A percentile compares a stretch with the other conserved stretches of the same genome.
Evolutionary conservation across 176 grass and related monocot genomes (phyloP).

Genomic region (Melocanna baccifera): DNA sequence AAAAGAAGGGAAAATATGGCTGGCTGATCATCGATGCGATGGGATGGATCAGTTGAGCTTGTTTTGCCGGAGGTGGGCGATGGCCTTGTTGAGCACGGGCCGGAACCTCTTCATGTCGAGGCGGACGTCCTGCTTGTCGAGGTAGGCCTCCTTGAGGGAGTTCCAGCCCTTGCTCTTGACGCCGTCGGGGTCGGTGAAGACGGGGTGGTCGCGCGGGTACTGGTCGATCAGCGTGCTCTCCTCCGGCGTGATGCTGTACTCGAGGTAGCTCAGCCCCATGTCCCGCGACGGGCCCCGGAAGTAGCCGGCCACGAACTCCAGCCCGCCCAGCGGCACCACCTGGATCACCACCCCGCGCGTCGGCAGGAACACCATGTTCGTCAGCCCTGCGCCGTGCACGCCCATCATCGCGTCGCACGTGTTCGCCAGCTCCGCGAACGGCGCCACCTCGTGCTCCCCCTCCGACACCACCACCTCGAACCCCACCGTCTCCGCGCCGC

Average conservation of each 20-base stretch:
- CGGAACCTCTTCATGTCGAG: constrained; percentile 67
- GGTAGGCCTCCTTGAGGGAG: constrained; percentile 48
- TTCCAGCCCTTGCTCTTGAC: constrained; percentile 59
- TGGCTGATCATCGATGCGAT: not conserved
- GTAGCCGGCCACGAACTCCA: constrained; percentile 50
- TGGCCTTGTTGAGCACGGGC: constrained; percentile 48
- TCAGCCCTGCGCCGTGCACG: constrained; percentile 80
- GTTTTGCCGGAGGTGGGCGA: constrained; percentile 36
- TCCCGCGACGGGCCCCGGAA: constrained; percentile 53
- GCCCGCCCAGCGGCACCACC: constrained; percentile 70
- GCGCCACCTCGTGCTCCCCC: constrained; percentile 49
- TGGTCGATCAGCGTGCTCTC: constrained; percentile 82
- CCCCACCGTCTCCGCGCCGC: constrained; percentile 35
- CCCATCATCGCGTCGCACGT: constrained; percentile 63
- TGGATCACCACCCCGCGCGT: constrained; percentile 64
- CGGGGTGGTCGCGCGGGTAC: constrained; percentile 61
- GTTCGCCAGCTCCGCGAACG: constrained; percentile 60
- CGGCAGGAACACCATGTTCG: constrained; percentile 92
- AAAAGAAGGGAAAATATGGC: not conserved
- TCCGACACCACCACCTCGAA: constrained; percentile 69
- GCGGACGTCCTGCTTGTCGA: constrained; percentile 80
- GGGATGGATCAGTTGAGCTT: not conserved
- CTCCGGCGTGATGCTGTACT: constrained; percentile 69
- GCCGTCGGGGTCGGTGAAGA: constrained; percentile 73
- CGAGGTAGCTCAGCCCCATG: constrained; percentile 67